A percentile compares a stretch with the other conserved stretches of the same genome.
phyloP scores from a whole-genome alignment of 306 rosid genomes.

The Pueraria montana region DNA sequence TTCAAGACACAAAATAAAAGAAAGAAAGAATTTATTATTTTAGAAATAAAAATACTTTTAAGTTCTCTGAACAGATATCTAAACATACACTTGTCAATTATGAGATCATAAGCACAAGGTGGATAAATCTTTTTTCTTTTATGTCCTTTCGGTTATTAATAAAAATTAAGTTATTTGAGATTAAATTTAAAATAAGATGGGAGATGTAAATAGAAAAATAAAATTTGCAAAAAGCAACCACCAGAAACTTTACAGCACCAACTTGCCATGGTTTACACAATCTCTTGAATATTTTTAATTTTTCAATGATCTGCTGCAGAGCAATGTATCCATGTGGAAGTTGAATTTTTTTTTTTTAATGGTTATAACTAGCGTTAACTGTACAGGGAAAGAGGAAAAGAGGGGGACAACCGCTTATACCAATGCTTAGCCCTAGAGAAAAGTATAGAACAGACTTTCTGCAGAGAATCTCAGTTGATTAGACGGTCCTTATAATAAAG shows the following conservation, averaged over 20 bases:
- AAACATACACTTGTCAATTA: not conserved
- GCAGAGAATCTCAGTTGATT: constrained; percentile 28
- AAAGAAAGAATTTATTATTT: no score
- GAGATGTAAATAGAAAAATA: not conserved
- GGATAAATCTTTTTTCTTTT: not conserved
- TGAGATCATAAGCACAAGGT: constrained; percentile 12
- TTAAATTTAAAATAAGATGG: not conserved
- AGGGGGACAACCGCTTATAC: constrained; percentile 1
- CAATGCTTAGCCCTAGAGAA: constrained; percentile 28
- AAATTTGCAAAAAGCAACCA: not conserved
- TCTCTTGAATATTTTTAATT: not conserved
- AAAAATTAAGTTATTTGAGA: not conserved
- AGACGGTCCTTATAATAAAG: not conserved
- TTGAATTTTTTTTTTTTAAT: not conserved
- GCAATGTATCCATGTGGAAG: not conserved
- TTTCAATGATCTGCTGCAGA: not conserved
- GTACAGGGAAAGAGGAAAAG: not conserved
- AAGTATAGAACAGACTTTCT: constrained; percentile 29
- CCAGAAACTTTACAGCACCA: not conserved
- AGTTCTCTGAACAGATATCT: no score
- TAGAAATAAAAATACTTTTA: no score
- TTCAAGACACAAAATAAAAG: no score
- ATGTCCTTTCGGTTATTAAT: not conserved
- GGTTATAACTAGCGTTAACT: constrained; percentile 4
- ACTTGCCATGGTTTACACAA: not conserved